Evolutionary conservation across 2,329 filamentous ascomycete species (phyloP), one percentile per base, ranked within the genome.

Genomic region (Fonsecaea pedrosoi): DNA sequence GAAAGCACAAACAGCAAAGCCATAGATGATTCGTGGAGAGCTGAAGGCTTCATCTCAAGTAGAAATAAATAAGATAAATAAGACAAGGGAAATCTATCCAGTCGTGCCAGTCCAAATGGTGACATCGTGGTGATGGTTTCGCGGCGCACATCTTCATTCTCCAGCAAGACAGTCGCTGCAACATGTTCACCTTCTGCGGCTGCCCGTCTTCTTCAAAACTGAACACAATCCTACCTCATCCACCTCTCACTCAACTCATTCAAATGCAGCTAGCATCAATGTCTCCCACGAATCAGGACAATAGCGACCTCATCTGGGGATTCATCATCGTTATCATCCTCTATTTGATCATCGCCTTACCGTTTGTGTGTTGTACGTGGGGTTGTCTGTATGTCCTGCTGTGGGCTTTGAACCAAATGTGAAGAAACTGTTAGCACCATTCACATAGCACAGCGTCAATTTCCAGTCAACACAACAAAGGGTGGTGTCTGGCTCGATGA

Each of bases 331-430:
- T 50, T n/a, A n/a, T 50, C 45, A 25, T 9, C 13, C 45, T 50
- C 18, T 50, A 50, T 50, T 50, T 50, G 45, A 9, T 21, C 45
- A 25, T 50, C 45, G 45, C 45, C 1, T 50, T 50, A 10, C 45
- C 45, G 8, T 50, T 50, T 7, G 8, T 50, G 12, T 25, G 5
- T 6, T 50, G 45, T 25, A 25, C 45, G 9, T 50, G 45, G 45
- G 45, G 45, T 25, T 50, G 45, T n/a, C 45, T 50, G 21, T 21
- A 10, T 4, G 12, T 25, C 9, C 18, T 50, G 45, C 18, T 50
- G 45, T 50, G 45, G 45, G 45, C 18, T 25, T 50, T 50, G 9
- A 50, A 50, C 9, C 45, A 50, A 9, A 50, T 50, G 45, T 50
- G 45, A 50, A 50, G 18, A 21, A 12, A 25, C 13, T 4, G 12